Conservation (phyloP, 108 stramenopile genomes). For the Pseudonitzschia delicatissima region DNA sequence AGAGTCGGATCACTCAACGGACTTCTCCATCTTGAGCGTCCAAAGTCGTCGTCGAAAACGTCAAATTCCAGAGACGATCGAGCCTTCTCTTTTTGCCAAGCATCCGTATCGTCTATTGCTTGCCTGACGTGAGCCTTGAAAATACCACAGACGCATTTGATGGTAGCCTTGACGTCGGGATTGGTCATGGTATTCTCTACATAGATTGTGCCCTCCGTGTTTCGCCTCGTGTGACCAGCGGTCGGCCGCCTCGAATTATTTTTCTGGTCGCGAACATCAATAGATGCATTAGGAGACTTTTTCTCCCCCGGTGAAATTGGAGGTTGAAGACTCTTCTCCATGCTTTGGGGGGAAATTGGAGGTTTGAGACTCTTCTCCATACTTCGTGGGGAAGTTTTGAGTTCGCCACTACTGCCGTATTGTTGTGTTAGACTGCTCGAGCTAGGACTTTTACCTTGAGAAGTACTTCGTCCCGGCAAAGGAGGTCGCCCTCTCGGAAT, state of each 20-base stretch:
- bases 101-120: not conserved
- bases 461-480: not conserved
- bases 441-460: not conserved
- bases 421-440: not conserved
- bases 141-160: conserved; percentile 91
- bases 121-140: conserved; percentile 78
- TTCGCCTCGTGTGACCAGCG: conserved; percentile 48
- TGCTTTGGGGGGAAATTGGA: not conserved
- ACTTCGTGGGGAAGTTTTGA: not conserved
- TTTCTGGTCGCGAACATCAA: not conserved
- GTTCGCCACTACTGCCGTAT: not conserved
- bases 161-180: conserved; percentile 92
- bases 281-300: not conserved
- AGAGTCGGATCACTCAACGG: conserved; percentile 51
- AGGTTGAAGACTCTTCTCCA: not conserved
- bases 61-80: not conserved
- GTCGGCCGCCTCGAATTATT: not conserved
- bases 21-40: not conserved
- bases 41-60: conserved; percentile 12
- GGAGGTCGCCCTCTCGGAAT: conserved; percentile 28
- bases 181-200: conserved; percentile 80
- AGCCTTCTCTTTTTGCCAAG: not conserved
- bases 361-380: not conserved
- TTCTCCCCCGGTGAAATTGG: not conserved
- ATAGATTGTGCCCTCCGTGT: conserved; percentile 93